Base-by-base conservation (phyloP, 257 asterid genomes). In the Ocimum tenuiflorum region DNA sequence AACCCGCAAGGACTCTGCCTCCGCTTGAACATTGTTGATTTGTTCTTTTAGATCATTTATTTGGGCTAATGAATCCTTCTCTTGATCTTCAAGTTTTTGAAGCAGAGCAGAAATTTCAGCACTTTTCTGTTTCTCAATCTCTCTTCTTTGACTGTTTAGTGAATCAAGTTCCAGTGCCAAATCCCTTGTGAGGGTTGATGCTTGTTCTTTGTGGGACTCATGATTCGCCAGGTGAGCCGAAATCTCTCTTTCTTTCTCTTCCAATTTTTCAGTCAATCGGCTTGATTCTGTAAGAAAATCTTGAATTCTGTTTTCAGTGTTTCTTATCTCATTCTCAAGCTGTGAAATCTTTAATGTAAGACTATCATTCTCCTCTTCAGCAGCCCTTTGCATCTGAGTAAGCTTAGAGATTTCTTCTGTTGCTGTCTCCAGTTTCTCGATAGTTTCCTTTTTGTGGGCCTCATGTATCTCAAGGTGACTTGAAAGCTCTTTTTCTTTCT, bases 81-180 rank as follows among this genome's bases (percentile, higher is more conserved):
- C 89, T 65, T 75, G 80, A 17, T 83, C 86, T 78, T 79, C 88
- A 10, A 79, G 90, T 66, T 85, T 78, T 41, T 78, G 75, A 59
- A 80, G 63, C 63, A 86, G 77, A 18, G 79, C 81, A 70, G 95
- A 70, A 46, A 88, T 72, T 78, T 83, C 86, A 14, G 74, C 83
- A 55, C 74, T 79, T 73, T 80, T 89, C 73, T 84, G 88, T 74
- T 74, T 81, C 78, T 87, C 95, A 12, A 77, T 52, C 42, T 87
- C 96, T 70, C 69, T 69, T 68, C 75, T 89, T 60, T 77, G 89
- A 23, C 72, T 48, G 73, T 77, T 88, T 27, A 75, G 74, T 12
- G 86, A 75, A 75, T 79, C 84, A 17, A 91, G 86, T 74, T 85
- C 87, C 67, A 72, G 69, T 63, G 88, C 96, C 77, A 91, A 76